phyloP scores from a whole-genome alignment of 192 early-diverging fungal genomes.

The Coemansia sp. region DNA sequence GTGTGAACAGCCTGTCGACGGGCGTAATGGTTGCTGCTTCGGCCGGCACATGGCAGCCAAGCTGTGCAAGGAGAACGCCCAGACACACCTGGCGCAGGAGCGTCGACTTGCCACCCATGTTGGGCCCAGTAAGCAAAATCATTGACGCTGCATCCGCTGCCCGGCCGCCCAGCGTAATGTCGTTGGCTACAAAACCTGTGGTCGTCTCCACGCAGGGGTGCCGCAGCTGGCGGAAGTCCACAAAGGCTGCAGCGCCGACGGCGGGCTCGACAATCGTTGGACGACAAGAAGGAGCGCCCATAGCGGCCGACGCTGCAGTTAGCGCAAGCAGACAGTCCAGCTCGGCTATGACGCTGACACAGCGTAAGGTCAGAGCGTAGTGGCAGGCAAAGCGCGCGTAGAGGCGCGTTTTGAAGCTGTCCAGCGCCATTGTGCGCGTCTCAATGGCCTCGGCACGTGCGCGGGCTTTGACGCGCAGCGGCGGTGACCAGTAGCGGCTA shows the following conservation, averaged over 20 bases:
- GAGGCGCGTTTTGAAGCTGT: constrained; percentile 68
- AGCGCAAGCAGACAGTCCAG: constrained; percentile 85
- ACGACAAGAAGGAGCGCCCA: constrained; percentile 82
- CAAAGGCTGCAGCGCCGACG: constrained; percentile 55
- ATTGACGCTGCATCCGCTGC: constrained; percentile 56
- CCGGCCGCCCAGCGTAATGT: constrained; percentile 65
- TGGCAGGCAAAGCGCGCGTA: constrained; percentile 84
- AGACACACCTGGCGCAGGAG: constrained; percentile 92
- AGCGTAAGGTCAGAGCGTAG: constrained; percentile 70
- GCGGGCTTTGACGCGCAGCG: constrained; percentile 63
- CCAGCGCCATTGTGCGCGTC: constrained; percentile 70
- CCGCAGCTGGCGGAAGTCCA: constrained; percentile 86
- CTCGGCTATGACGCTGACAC: constrained; percentile 72
- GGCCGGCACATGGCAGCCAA: constrained; percentile 95
- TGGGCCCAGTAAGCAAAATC: constrained; percentile 96
- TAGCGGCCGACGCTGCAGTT: constrained; percentile 58
- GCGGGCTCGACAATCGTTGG: constrained; percentile 73
- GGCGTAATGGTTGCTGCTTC: constrained; percentile 66
- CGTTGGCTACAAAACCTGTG: constrained; percentile 93
- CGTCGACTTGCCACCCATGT: constrained; percentile 99
- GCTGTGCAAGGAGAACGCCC: constrained; percentile 92
- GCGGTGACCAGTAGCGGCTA: constrained; percentile 80
- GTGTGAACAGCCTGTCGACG: constrained; percentile 94
- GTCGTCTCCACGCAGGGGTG: constrained; percentile 82
- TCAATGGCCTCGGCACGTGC: constrained; percentile 80